These are phyloP conservation scores for Syzygium syzygioides DNA, from an alignment of 441 rosid species.

Conservation along the genomic window DNA sequence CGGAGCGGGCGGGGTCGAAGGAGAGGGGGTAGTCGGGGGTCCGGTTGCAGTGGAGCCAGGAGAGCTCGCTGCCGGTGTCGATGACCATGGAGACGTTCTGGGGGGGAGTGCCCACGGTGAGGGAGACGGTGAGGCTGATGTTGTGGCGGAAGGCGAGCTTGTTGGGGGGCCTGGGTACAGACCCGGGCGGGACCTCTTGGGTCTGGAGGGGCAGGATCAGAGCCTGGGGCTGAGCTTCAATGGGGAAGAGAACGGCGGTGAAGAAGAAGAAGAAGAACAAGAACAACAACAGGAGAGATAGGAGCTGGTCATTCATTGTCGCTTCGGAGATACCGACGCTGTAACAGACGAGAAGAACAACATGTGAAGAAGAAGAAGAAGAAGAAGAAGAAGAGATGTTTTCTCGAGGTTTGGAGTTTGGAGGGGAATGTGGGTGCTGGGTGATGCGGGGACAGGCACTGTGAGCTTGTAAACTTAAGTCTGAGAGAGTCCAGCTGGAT, in stretches of 20 bases:
- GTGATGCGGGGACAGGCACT: not conserved
- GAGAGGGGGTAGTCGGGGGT: slow-evolving; percentile 21
- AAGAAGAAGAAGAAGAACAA: not conserved
- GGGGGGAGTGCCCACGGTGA: slow-evolving; percentile 79
- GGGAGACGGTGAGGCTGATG: slow-evolving; percentile 63
- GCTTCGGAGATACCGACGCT: not conserved
- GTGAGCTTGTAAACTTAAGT: not conserved
- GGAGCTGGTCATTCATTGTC: not conserved
- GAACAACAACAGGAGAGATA: not conserved
- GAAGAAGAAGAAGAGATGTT: not conserved
- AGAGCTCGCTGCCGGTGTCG: slow-evolving; percentile 91
- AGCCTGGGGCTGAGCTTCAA: not conserved
- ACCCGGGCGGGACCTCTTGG: slow-evolving; percentile 28
- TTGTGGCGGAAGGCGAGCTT: slow-evolving; percentile 82
- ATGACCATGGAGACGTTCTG: slow-evolving; percentile 81
- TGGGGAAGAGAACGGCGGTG: not conserved
- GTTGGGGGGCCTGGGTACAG: slow-evolving; percentile 43
- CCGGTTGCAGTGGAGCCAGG: slow-evolving; percentile 80
- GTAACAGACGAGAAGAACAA: not conserved
- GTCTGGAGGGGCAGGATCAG: slow-evolving; percentile 59
- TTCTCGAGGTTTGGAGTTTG: not conserved
- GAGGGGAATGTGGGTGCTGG: not conserved
- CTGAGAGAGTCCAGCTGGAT: not conserved
- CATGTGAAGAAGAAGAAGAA: not conserved
- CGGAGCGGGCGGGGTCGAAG: slow-evolving; percentile 57